These are phyloP conservation scores for Ceriops zippeliana DNA, from an alignment of 345 rosid species.

Conservation along the genomic window DNA sequence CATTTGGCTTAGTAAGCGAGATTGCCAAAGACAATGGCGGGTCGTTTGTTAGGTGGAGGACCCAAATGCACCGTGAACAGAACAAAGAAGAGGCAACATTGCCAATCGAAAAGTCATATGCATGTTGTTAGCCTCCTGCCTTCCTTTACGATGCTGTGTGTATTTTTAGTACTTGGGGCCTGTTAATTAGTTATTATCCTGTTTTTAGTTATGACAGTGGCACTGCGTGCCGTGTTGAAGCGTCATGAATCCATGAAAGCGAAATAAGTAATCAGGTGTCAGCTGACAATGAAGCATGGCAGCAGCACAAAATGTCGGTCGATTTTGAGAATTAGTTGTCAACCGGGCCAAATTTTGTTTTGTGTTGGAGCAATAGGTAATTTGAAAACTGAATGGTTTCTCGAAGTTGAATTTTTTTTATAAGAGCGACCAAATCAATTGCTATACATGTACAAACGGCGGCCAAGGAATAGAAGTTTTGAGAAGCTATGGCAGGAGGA, in stretches of 20 bases:
- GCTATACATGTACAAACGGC: slow-evolving; percentile 44
- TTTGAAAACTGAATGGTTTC: background rate
- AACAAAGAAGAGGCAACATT: slow-evolving; percentile 68
- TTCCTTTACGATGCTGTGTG: too few species aligned
- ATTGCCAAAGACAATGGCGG: slow-evolving; percentile 61
- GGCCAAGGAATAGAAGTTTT: slow-evolving; percentile 66
- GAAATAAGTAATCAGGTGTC: too few species aligned
- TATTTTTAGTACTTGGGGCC: too few species aligned
- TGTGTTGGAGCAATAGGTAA: background rate
- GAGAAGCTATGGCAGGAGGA: slow-evolving; percentile 75
- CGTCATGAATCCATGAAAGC: too few species aligned
- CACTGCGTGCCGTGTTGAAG: too few species aligned
- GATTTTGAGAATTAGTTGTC: too few species aligned
- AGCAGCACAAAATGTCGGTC: too few species aligned
- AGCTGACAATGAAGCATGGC: too few species aligned
- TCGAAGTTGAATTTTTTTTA: slow-evolving; percentile 62
- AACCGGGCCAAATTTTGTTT: too few species aligned
- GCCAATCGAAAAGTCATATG: background rate
- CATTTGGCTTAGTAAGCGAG: slow-evolving; percentile 47
- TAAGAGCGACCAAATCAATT: slow-evolving; percentile 50
- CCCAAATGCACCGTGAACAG: slow-evolving; percentile 63
- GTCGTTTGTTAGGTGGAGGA: slow-evolving; percentile 63
- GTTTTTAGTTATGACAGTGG: too few species aligned
- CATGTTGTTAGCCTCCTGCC: too few species aligned
- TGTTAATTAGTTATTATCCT: too few species aligned